These are phyloP conservation scores for Melaleuca quinquenervia DNA, from an alignment of 345 rosid genomes.

Conservation along the genomic window DNA sequence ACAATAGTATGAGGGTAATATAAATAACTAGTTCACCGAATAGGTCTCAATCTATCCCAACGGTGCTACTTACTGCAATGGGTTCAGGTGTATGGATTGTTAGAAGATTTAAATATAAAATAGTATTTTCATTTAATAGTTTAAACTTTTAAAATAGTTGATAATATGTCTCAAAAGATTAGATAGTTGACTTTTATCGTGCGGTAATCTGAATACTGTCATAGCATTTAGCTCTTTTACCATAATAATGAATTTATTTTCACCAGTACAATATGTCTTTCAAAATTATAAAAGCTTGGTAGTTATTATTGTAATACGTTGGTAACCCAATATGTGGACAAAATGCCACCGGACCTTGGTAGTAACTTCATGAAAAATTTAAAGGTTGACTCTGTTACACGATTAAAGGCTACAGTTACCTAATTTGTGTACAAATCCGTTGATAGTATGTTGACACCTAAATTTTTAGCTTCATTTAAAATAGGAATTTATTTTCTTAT, in stretches of 20 bases:
- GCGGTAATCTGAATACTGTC: background rate
- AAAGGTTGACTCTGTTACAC: background rate
- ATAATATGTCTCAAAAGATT: background rate
- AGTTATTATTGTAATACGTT: background rate
- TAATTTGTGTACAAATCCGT: too few relatives aligned
- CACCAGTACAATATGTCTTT: background rate
- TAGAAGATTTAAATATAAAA: background rate
- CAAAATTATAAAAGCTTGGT: background rate
- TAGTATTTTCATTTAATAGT: rapidly evolving
- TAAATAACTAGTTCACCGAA: background rate
- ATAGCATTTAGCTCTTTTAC: background rate
- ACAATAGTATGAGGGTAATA: background rate
- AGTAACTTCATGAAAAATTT: background rate
- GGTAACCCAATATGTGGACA: background rate
- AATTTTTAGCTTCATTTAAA: too few relatives aligned
- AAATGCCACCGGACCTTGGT: background rate
- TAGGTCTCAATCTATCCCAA: background rate
- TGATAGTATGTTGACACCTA: background rate
- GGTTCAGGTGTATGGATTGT: rapidly evolving
- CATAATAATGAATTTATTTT: background rate
- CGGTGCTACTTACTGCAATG: background rate
- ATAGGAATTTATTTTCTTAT: too few relatives aligned
- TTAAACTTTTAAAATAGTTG: rapidly evolving
- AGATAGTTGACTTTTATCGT: background rate
- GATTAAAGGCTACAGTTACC: background rate